phyloP scores from a whole-genome alignment of 345 rosid species.

The Citrus sinensis region DNA sequence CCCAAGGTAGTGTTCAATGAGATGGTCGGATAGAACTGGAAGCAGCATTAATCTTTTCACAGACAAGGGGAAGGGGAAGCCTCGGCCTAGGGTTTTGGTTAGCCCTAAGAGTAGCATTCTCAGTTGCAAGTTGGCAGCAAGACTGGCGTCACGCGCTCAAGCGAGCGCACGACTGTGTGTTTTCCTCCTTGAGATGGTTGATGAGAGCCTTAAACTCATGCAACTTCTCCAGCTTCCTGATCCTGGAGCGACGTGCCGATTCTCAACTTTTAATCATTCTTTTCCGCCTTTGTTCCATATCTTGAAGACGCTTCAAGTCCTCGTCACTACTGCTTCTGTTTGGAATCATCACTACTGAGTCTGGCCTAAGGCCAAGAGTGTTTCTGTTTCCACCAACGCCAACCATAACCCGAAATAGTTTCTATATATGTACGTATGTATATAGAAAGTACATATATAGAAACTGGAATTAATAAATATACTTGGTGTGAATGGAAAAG shows the following conservation, averaged over 20 bases:
- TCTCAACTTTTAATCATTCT: neutral
- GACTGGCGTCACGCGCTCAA: neutral
- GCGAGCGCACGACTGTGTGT: too few relatives aligned
- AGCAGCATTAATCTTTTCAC: neutral
- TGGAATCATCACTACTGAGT: neutral
- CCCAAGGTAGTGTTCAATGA: neutral
- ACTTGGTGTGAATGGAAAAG: neutral
- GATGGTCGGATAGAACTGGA: neutral
- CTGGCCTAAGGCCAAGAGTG: neutral
- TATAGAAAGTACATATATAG: too few relatives aligned
- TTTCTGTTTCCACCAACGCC: neutral
- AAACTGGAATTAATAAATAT: too few relatives aligned
- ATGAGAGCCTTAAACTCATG: constrained; percentile 22
- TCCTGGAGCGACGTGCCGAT: neutral
- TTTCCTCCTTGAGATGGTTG: neutral
- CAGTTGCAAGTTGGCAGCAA: neutral
- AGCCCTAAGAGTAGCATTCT: neutral
- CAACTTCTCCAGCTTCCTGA: constrained; percentile 8
- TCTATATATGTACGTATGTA: too few relatives aligned
- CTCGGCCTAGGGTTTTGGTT: neutral
- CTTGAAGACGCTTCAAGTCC: neutral
- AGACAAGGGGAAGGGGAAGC: neutral
- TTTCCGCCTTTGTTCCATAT: neutral
- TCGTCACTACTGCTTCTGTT: neutral
- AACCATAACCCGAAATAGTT: neutral